Evolutionary conservation across 1,284 basidiomycete genomes (phyloP).

Genomic region (Cerioporus squamosus): DNA sequence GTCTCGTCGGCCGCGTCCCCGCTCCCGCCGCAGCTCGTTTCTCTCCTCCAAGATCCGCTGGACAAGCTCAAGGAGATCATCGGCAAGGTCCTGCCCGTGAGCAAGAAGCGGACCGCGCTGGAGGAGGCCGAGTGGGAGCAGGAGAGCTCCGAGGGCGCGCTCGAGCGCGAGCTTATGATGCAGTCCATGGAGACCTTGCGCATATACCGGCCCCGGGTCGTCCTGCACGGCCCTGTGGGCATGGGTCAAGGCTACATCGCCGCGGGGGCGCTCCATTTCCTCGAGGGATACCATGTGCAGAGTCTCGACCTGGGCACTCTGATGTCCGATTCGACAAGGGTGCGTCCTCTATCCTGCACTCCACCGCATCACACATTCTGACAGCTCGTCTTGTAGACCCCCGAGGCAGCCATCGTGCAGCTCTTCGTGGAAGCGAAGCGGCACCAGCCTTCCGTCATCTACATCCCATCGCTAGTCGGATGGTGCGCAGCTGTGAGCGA

Average conservation of each 20-base stretch:
- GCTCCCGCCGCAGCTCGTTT: conserved; percentile 85
- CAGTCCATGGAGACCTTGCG: conserved; percentile 92
- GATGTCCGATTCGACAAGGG: conserved; percentile 88
- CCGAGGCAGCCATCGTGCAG: conserved; percentile 93
- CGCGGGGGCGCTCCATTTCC: conserved; percentile 88
- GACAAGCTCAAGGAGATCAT: conserved; percentile 77
- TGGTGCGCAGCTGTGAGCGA: conserved; percentile 91
- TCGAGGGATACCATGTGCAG: conserved; percentile 97
- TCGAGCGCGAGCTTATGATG: conserved; percentile 84
- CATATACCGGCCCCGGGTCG: conserved; percentile 88
- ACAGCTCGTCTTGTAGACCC: conserved; percentile 54
- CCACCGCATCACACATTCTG: not conserved
- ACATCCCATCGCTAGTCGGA: conserved; percentile 87
- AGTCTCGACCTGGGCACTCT: conserved; percentile 90
- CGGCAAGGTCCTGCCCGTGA: conserved; percentile 69
- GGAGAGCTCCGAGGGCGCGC: conserved; percentile 70
- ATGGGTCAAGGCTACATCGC: conserved; percentile 94
- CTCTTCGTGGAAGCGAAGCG: conserved; percentile 98
- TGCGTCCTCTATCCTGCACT: conserved; percentile 40
- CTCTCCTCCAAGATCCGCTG: conserved; percentile 75
- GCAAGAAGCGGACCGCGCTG: conserved; percentile 78
- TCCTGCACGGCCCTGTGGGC: conserved; percentile 83
- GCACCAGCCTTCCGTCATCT: conserved; percentile 95
- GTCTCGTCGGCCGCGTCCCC: conserved; percentile 85
- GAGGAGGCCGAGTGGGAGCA: conserved; percentile 96